Percentiles rank a stretch among this genome's conserved stretches.
Evolutionary conservation across 306 rosid genomes (phyloP).

Genomic region (Mimosa pudica): DNA sequence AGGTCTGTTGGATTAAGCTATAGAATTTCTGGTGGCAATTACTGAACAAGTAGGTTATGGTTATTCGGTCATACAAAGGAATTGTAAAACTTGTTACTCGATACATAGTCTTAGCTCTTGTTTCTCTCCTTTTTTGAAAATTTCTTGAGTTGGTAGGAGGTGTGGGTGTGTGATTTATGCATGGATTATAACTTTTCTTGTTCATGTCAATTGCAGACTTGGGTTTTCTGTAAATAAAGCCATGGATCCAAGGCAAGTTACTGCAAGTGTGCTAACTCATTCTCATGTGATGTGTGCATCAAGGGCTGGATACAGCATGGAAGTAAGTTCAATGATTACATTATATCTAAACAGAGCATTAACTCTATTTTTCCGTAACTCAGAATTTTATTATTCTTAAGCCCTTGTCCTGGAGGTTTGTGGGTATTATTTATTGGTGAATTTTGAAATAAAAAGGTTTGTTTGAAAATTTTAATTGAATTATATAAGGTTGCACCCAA

Average conservation of each 20-base stretch:
- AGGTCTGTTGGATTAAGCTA: background rate
- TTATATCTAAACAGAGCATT: slow-evolving; percentile 20
- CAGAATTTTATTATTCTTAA: background rate
- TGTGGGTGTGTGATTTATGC: background rate
- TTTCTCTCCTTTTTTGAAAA: background rate
- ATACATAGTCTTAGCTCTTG: background rate
- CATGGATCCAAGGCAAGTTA: slow-evolving; percentile 94
- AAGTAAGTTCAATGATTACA: slow-evolving; percentile 59
- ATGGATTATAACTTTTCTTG: slow-evolving; percentile 26
- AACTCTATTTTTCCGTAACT: background rate
- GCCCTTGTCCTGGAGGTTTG: slow-evolving; percentile 24
- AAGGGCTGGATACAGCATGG: slow-evolving; percentile 94
- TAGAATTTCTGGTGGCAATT: too few species aligned
- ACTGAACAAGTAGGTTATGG: background rate
- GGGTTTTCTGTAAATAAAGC: slow-evolving; percentile 83
- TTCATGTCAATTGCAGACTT: slow-evolving; percentile 60
- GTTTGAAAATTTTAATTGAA: slow-evolving; percentile 6
- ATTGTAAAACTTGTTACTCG: slow-evolving; percentile 9
- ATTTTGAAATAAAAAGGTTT: background rate
- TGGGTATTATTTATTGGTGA: slow-evolving; percentile 19
- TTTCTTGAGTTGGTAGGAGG: background rate
- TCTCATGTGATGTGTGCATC: slow-evolving; percentile 88
- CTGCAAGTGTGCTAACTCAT: slow-evolving; percentile 83
- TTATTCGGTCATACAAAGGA: background rate
- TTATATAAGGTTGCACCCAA: slow-evolving; percentile 24